These are phyloP conservation scores for maize (Zea mays) DNA, from an alignment of 176 grass and related monocot genomes.

Conservation along the genomic window DNA sequence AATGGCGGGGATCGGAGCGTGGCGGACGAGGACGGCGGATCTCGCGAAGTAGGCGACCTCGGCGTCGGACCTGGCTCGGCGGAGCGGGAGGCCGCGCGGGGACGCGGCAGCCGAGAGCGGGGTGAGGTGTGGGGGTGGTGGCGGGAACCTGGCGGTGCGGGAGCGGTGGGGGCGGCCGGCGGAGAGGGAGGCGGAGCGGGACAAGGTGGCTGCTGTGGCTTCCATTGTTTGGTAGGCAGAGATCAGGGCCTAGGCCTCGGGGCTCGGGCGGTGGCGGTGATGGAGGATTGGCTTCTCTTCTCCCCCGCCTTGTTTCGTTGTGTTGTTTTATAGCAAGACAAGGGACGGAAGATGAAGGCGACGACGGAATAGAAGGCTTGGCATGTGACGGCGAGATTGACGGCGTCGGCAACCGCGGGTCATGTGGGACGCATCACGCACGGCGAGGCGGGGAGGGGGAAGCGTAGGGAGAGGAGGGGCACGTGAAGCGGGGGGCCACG, in stretches of 20 bases:
- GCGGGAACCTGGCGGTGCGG: slow-evolving; percentile 14
- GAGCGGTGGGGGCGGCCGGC: neutral
- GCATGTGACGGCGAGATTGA: slow-evolving; percentile 29
- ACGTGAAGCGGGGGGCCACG: slow-evolving; percentile 30
- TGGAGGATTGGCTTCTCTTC: neutral
- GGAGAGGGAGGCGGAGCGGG: slow-evolving; percentile 21
- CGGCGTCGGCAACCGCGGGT: slow-evolving; percentile 25
- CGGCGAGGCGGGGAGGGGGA: neutral
- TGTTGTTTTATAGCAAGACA: neutral
- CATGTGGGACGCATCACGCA: slow-evolving; percentile 15
- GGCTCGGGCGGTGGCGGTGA: neutral
- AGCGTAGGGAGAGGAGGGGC: slow-evolving; percentile 1
- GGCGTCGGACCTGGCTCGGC: slow-evolving; percentile 61
- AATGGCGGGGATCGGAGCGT: slow-evolving; percentile 13
- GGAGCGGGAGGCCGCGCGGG: slow-evolving; percentile 33
- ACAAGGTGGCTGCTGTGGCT: neutral
- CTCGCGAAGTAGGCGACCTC: slow-evolving; percentile 22
- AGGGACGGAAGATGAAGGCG: neutral
- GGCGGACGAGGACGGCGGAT: neutral
- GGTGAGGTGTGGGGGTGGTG: neutral
- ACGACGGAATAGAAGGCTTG: neutral
- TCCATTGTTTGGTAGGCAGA: slow-evolving; percentile 7
- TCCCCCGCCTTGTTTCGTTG: too few relatives aligned
- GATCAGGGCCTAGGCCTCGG: neutral
- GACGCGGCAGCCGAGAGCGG: neutral